Evolutionary conservation across 2,329 filamentous ascomycete genomes (phyloP).

Genomic region (Colletotrichum navitas): DNA sequence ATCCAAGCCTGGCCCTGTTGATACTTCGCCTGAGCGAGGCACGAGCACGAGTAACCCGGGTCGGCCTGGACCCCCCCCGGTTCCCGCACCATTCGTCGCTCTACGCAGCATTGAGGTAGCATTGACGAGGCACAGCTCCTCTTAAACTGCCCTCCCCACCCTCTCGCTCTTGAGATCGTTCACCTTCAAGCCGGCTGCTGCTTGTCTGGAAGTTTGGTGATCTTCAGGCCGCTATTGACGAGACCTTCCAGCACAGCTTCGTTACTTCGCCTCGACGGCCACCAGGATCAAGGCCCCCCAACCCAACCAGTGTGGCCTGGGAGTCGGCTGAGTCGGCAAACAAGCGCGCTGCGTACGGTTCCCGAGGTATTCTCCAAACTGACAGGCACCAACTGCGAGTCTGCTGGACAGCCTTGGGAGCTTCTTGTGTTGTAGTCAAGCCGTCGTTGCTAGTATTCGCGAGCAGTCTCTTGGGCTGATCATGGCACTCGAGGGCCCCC

Average conservation of each 20-base stretch:
- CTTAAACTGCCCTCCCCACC: conserved; percentile 51
- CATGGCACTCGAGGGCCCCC: conserved; percentile 73
- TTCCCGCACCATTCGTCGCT: conserved; percentile 30
- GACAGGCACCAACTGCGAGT: conserved; percentile 10
- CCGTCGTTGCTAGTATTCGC: conserved; percentile 3
- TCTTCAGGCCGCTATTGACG: conserved; percentile 43
- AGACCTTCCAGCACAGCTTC: conserved; percentile 43
- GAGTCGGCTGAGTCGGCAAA: conserved; percentile 13
- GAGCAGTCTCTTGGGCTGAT: conserved; percentile 26
- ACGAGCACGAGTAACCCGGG: conserved; percentile 25
- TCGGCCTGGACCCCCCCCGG: conserved; percentile 46
- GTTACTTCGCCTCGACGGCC: conserved; percentile 31
- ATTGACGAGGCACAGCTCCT: conserved; percentile 45
- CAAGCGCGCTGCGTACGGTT: conserved; percentile 40
- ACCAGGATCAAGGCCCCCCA: conserved; percentile 31
- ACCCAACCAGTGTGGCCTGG: conserved; percentile 8
- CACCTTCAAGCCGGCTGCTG: conserved; percentile 43
- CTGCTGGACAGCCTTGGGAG: conserved; percentile 12
- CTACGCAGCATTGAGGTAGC: conserved; percentile 34
- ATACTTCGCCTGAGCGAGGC: conserved; percentile 38
- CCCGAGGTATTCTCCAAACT: conserved; percentile 46
- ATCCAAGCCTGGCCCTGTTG: conserved; percentile 32
- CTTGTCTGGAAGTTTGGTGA: conserved; percentile 45
- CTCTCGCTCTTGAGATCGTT: conserved; percentile 42
- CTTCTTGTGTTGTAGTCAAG: background rate